Evolutionary conservation across 768 basidiomycete genomes (phyloP).

Genomic region (Boletellus sp.): DNA sequence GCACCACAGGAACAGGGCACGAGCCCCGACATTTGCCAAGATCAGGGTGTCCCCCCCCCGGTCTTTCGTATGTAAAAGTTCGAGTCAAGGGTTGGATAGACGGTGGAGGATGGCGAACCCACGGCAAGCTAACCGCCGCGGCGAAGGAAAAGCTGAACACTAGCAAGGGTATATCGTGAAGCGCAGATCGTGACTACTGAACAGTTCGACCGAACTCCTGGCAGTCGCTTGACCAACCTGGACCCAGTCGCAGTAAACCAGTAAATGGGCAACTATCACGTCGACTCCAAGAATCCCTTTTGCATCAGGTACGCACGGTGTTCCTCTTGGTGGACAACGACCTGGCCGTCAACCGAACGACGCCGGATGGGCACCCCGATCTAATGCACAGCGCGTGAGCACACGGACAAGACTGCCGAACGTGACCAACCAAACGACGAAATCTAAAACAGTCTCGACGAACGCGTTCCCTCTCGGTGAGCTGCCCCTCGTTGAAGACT

Average conservation of each 20-base stretch:
- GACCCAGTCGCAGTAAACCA: not conserved
- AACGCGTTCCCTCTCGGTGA: constrained; percentile 55
- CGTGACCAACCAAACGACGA: constrained; percentile 43
- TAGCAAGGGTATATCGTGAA: not conserved
- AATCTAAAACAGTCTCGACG: constrained; percentile 45
- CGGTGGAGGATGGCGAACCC: not conserved
- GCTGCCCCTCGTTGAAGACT: constrained; percentile 60
- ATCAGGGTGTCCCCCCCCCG: too few species aligned
- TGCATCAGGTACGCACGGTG: constrained; percentile 43
- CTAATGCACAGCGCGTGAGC: constrained; percentile 25
- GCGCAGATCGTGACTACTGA: too few species aligned
- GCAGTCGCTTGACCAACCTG: too few species aligned
- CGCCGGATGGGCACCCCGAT: constrained; percentile 53
- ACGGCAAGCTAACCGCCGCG: not conserved
- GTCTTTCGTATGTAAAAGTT: too few species aligned
- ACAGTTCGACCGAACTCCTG: too few species aligned
- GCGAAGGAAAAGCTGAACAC: not conserved
- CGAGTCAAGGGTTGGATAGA: too few species aligned
- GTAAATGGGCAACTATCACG: not conserved
- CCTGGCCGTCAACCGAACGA: constrained; percentile 44
- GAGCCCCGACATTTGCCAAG: too few species aligned
- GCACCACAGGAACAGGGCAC: not conserved
- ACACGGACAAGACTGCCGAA: not conserved
- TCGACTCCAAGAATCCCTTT: constrained; percentile 40
- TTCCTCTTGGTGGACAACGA: constrained; percentile 43